Evolutionary conservation across 768 basidiomycete species (phyloP).

Genomic region (Mrakia gelida): DNA sequence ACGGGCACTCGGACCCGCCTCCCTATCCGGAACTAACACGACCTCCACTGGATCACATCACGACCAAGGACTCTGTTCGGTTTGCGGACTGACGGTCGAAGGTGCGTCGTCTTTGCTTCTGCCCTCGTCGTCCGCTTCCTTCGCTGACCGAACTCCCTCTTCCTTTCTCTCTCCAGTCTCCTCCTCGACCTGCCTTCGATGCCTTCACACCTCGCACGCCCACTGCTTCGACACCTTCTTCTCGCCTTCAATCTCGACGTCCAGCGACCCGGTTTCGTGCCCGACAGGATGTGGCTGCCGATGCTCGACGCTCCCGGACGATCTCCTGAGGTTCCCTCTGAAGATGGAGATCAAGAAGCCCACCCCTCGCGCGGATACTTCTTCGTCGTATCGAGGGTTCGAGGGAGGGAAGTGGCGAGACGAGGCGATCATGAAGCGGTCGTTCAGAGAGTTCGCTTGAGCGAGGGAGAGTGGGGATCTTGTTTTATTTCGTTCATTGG

Average conservation of each 20-base stretch:
- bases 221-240: constrained; percentile 4
- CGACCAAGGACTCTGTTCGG: not conserved
- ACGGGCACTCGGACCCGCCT: not conserved
- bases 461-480: not conserved
- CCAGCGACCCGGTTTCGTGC: not conserved
- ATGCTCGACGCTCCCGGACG: constrained; percentile 3
- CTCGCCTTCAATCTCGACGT: not conserved
- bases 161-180: not conserved
- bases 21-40: not conserved
- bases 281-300: constrained; percentile 22
- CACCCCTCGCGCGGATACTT: not conserved
- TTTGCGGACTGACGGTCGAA: not conserved
- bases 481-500: not conserved
- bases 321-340: not conserved
- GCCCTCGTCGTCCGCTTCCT: not conserved
- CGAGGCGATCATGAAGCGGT: not conserved
- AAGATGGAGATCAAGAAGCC: not conserved
- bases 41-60: not conserved
- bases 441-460: not conserved
- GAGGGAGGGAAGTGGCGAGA: not conserved
- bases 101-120: not conserved
- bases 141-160: not conserved
- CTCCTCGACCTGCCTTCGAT: not conserved
- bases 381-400: not conserved
- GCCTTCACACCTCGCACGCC: constrained; percentile 8